These are phyloP conservation scores for Calamus simplicifolius DNA, from an alignment of 176 grass and related monocot genomes.

Conservation along the genomic window DNA sequence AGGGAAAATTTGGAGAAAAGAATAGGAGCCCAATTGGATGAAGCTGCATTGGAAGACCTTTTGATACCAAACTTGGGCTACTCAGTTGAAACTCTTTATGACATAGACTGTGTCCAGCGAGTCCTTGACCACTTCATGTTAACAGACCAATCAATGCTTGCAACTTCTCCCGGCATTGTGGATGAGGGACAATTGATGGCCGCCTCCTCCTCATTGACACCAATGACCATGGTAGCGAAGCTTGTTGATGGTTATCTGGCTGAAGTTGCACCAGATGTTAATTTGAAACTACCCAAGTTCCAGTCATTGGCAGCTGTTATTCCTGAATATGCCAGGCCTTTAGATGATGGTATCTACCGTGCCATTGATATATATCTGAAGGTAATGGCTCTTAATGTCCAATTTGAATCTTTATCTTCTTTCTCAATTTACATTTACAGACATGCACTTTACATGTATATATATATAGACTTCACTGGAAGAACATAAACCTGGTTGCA, in stretches of 20 bases:
- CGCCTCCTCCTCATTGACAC: constrained; percentile 27
- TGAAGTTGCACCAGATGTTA: constrained; percentile 65
- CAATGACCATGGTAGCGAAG: constrained; percentile 59
- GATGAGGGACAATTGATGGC: constrained; percentile 33
- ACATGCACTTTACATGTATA: too few relatives aligned
- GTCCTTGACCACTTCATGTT: constrained; percentile 86
- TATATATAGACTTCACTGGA: too few relatives aligned
- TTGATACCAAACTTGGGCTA: constrained; percentile 69
- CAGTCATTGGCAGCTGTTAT: constrained; percentile 58
- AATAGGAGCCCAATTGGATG: constrained; percentile 71
- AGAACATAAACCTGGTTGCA: too few relatives aligned
- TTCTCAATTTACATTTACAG: too few relatives aligned
- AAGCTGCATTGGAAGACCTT: constrained; percentile 67
- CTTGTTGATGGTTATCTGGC: constrained; percentile 76
- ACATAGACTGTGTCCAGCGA: constrained; percentile 80
- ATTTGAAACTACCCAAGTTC: constrained; percentile 78
- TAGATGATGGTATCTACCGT: constrained; percentile 66
- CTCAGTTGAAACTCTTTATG: constrained; percentile 69
- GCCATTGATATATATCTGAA: constrained; percentile 79
- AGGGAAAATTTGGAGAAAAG: constrained; percentile 68
- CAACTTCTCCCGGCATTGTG: constrained; percentile 28
- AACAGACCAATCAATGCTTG: constrained; percentile 30
- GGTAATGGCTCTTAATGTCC: constrained; percentile 9
- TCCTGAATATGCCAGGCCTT: constrained; percentile 52
- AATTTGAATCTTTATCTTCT: too few relatives aligned